Percentiles rank a stretch among this genome's conserved stretches.
phyloP scores from a whole-genome alignment of 805 yeast species.

The Komagataella mondaviorum region DNA sequence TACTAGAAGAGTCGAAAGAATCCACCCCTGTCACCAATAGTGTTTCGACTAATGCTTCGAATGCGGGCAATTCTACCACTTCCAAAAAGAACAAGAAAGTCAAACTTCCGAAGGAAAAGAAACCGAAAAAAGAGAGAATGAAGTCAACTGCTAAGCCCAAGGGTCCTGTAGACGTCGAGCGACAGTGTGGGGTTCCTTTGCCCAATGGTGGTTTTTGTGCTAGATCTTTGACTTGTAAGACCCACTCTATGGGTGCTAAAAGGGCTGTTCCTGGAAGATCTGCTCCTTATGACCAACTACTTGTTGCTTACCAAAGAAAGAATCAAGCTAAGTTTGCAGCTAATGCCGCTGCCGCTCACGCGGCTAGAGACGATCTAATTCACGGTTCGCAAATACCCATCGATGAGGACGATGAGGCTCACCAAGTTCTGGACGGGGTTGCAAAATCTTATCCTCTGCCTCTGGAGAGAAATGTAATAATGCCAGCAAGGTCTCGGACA shows the following conservation, averaged over 20 bases:
- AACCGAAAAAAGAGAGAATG: constrained; percentile 11
- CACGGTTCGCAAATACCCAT: constrained; percentile 33
- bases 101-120: constrained; percentile 11
- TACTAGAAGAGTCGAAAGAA: constrained; percentile 6
- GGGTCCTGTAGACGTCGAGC: constrained; percentile 83
- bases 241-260: constrained; percentile 98
- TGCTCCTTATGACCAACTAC: constrained; percentile 77
- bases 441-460: constrained; percentile 73
- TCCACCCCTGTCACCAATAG: constrained; percentile 5
- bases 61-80: constrained; percentile 1
- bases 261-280: constrained; percentile 90
- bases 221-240: constrained; percentile 88
- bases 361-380: constrained; percentile 53
- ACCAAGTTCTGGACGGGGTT: constrained; percentile 82
- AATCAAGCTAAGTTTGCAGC: constrained; percentile 87
- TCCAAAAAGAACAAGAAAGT: constrained; percentile 8
- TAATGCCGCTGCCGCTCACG: constrained; percentile 67
- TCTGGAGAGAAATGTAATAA: constrained; percentile 56
- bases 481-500: constrained; percentile 60
- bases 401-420: constrained; percentile 88
- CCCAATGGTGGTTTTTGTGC: constrained; percentile 96
- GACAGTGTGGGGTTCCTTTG: constrained; percentile 91
- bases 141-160: constrained; percentile 43
- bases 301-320: constrained; percentile 82
- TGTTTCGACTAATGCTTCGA: constrained; percentile 9